Evolutionary conservation across 1,139 yeast species (phyloP), one percentile per base, ranked within the genome.

Genomic region (Saccharomyces hybrid): DNA sequence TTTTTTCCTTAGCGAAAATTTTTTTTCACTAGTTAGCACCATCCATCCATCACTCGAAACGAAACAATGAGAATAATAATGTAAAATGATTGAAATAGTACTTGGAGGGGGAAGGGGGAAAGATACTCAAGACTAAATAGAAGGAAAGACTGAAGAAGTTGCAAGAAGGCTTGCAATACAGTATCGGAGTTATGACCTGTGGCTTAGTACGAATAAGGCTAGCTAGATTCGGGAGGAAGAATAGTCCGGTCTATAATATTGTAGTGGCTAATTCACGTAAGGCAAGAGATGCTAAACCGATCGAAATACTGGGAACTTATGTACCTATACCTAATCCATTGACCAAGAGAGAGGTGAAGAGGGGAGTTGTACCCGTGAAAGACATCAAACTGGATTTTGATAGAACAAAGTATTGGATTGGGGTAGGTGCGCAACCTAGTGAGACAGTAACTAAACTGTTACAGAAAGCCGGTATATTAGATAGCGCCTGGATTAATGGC

Each of bases 371-470:
- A 60, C 89, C 95, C 24, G 78, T 80, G 54, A 93, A 93, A 69
- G 90, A 90, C 63, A 81, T 93, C 46, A 80, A 83, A 62, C 75
- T 93, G 50, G 98, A 93, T 69, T 89, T 93, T 68, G 83, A 84
- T 61, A 82, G 97, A 62, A 83, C 97, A n/a, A 89, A 89, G 71
- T 95, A 93, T 73, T 93, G 99, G 99, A 75, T 93, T 49, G 97
- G 97, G 66, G 96, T 89, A 14, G 99, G 99, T n/a, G 99, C 98
- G 1, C 96, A 88, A 69, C 96, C 97, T 3, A 84, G 95, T 34
- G 91, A 87, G 48, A 77, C 95, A 4, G 96, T 91, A 11, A 80
- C 83, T 4, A 83, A 83, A 63, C 74, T 93, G 58, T 81, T 93
- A 69, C 85, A 84, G 66, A 88, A 88, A 70, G 89, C 89, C 3